phyloP scores from a whole-genome alignment of 108 stramenopile genomes.

The Chaetoceros tenuissimus region DNA sequence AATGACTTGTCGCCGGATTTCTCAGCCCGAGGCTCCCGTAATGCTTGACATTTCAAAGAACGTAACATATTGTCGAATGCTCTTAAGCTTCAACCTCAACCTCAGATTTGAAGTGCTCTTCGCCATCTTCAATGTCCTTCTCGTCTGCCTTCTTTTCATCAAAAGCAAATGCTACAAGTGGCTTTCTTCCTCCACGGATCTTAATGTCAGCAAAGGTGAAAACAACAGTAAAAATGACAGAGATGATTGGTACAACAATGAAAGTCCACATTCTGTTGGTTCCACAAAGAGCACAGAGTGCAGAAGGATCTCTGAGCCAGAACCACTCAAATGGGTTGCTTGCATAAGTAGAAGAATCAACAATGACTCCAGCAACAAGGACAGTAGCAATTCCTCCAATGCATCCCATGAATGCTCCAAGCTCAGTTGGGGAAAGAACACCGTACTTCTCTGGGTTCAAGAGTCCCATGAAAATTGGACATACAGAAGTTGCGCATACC shows the following conservation, averaged over 20 bases:
- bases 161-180: constrained; percentile 29
- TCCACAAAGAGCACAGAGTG: constrained; percentile 66
- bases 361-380: constrained; percentile 51
- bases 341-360: constrained; percentile 24
- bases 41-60: neutral
- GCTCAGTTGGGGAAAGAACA: constrained; percentile 61
- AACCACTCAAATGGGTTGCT: constrained; percentile 55
- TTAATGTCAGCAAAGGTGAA: constrained; percentile 51
- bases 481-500: constrained; percentile 63
- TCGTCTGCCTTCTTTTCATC: constrained; percentile 3
- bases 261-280: constrained; percentile 64
- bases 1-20: neutral
- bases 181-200: constrained; percentile 43
- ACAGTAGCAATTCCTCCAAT: constrained; percentile 54
- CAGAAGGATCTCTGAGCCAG: constrained; percentile 54
- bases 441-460: constrained; percentile 37
- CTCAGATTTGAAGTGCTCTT: constrained; percentile 6
- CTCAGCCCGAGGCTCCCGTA: constrained; percentile 1
- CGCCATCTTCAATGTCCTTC: constrained; percentile 5
- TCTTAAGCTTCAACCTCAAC: constrained; percentile 9
- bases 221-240: constrained; percentile 36
- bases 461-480: constrained; percentile 65
- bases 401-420: constrained; percentile 59
- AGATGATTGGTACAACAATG: constrained; percentile 55
- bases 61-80: constrained; percentile 1